A percentile compares a stretch with the other conserved stretches of the same genome.
Conservation (phyloP, 2,329 filamentous ascomycete species). For the Fusarium oxysporum region DNA sequence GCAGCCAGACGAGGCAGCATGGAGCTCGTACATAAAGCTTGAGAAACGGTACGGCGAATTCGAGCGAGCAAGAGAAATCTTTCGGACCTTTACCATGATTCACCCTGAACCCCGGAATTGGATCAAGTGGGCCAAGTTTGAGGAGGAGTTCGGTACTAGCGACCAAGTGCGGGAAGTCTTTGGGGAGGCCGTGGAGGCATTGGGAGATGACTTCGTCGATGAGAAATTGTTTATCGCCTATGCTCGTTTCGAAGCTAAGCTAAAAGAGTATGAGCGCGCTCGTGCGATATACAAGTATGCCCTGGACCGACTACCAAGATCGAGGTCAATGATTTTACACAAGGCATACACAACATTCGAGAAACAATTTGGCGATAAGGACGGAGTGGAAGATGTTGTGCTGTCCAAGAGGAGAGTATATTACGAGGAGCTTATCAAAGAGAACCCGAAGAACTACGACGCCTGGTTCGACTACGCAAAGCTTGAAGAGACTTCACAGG, state of each 20-base stretch:
- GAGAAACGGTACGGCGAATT: constrained; percentile 96
- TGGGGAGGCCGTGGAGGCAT: constrained; percentile 84
- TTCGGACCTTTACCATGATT: constrained; percentile 88
- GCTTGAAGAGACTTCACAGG: constrained; percentile 86
- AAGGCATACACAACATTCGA: constrained; percentile 97
- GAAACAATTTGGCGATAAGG: constrained; percentile 94
- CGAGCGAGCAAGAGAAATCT: constrained; percentile 89
- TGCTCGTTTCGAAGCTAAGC: constrained; percentile 91
- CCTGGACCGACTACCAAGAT: constrained; percentile 88
- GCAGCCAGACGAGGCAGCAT: constrained; percentile 96
- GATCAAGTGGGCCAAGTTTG: constrained; percentile 99
- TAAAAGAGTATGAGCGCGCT: constrained; percentile 95
- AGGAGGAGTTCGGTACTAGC: constrained; percentile 93
- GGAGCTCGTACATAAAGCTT: constrained; percentile 95
- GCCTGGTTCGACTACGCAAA: constrained; percentile 96
- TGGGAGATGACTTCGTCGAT: constrained; percentile 96
- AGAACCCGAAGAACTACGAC: constrained; percentile 97
- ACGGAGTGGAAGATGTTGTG: constrained; percentile 95
- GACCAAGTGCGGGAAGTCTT: constrained; percentile 94
- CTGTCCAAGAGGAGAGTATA: constrained; percentile 92
- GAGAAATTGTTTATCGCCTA: constrained; percentile 96
- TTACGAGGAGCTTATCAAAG: constrained; percentile 93
- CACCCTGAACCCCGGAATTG: constrained; percentile 96
- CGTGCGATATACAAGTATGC: constrained; percentile 98
- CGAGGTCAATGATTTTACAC: constrained; percentile 85